Evolutionary conservation across 129 eudicot genomes (phyloP).

Genomic region (sunflower (Helianthus annuus)): HanXRQr2.0-SUNRISE NC_035438.2:10261721-10262220

Average conservation of each 20-base stretch:
- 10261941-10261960: neutral
- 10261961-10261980: no score
- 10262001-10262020: neutral
- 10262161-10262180: no score
- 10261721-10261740: conserved; percentile 66
- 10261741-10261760: conserved; percentile 81
- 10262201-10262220: no score
- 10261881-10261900: conserved; percentile 8
- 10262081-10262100: no score
- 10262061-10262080: no score
- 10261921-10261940: neutral
- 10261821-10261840: conserved; percentile 69
- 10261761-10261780: conserved; percentile 84
- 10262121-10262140: no score
- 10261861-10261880: neutral
- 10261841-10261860: conserved; percentile 28
- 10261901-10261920: conserved; percentile 18
- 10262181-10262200: no score
- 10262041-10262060: no score
- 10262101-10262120: no score
- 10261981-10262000: no score
- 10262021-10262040: neutral
- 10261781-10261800: conserved; percentile 83
- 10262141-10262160: no score
- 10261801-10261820: conserved; percentile 55